phyloP scores from a whole-genome alignment of 305 asterid genomes.

The Fraxinus paxiana region DNA sequence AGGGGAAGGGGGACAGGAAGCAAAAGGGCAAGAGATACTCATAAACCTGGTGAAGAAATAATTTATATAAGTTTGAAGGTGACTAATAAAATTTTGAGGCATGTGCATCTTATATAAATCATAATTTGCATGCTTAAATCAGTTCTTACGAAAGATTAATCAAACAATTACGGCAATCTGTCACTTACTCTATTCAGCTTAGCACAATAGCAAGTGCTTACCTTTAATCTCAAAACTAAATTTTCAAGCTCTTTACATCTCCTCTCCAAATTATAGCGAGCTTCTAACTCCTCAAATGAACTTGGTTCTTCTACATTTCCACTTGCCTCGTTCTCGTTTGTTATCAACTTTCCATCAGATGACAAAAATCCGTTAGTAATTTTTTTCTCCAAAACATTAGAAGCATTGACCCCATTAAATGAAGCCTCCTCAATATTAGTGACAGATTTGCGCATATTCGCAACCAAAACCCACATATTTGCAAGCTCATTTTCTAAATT shows the following conservation, averaged over 20 bases:
- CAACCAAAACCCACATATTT: constrained; percentile 60
- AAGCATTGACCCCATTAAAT: constrained; percentile 16
- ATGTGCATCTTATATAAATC: background rate
- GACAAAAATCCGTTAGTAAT: constrained; percentile 27
- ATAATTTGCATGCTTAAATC: background rate
- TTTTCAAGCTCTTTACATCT: constrained; percentile 35
- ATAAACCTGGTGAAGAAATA: background rate
- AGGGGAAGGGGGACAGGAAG: background rate
- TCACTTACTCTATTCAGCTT: background rate
- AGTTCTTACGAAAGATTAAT: background rate
- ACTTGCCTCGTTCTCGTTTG: constrained; percentile 28
- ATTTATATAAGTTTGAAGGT: background rate
- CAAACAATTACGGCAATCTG: background rate
- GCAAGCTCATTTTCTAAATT: constrained; percentile 66
- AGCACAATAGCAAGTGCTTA: constrained; percentile 16
- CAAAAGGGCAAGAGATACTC: background rate
- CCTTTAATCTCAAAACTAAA: constrained; percentile 44
- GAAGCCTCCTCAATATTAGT: constrained; percentile 25
- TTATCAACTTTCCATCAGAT: constrained; percentile 19
- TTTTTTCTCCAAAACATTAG: constrained; percentile 11
- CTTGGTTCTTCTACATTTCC: constrained; percentile 25
- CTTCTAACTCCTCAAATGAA: constrained; percentile 38
- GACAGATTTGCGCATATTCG: constrained; percentile 42
- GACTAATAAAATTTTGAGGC: background rate
- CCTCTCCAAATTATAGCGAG: constrained; percentile 37